Percentiles rank a stretch among this genome's conserved stretches.
These are phyloP conservation scores for Yamadazyma philogaea DNA, from an alignment of 805 yeast species.

Conservation along the genomic window DNA sequence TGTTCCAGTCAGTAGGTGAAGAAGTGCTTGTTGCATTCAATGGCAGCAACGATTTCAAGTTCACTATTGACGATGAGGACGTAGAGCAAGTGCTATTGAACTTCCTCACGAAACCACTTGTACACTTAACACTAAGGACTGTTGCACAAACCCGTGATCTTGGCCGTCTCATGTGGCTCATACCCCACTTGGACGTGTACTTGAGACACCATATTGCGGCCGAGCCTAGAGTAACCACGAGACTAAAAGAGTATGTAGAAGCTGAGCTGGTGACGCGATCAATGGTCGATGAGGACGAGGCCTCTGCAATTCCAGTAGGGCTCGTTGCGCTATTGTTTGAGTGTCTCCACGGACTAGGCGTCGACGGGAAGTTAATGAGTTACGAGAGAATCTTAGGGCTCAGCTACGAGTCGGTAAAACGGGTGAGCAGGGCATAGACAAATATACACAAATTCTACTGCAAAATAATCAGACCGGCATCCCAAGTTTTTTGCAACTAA, in stretches of 20 bases:
- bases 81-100: slow-evolving; percentile 14
- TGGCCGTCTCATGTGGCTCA: slow-evolving; percentile 34
- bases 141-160: slow-evolving; percentile 25
- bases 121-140: slow-evolving; percentile 22
- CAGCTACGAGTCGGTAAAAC: neutral
- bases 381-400: slow-evolving; percentile 16
- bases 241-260: neutral
- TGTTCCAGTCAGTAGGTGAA: slow-evolving; percentile 22
- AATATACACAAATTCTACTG: neutral
- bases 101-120: slow-evolving; percentile 21
- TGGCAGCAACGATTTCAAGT: slow-evolving; percentile 8
- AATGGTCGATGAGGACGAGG: neutral
- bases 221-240: neutral
- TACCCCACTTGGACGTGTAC: slow-evolving; percentile 29
- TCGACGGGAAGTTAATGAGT: slow-evolving; percentile 26
- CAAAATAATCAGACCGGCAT: neutral
- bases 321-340: neutral
- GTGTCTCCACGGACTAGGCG: slow-evolving; percentile 20
- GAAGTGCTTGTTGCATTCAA: slow-evolving; percentile 9
- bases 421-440: slow-evolving; percentile 3
- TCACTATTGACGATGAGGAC: slow-evolving; percentile 9
- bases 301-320: slow-evolving; percentile 8
- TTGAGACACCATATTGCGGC: neutral
- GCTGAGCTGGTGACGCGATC: neutral
- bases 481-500: neutral